These are phyloP conservation scores for Fraxinus dipetala DNA, from an alignment of 305 asterid species.

Conservation along the genomic window DNA sequence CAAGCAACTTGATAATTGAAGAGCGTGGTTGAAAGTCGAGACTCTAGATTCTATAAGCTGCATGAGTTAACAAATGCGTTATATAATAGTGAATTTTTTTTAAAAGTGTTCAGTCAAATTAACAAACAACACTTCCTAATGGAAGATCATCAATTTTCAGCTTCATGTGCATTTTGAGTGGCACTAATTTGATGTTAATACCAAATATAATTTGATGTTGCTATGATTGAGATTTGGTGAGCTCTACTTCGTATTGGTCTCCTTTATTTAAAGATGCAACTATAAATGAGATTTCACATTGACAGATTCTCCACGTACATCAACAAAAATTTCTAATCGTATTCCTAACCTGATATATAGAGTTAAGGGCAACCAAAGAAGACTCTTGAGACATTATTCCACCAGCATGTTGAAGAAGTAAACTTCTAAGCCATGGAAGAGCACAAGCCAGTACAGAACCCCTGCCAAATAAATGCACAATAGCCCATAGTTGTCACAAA, in stretches of 20 bases:
- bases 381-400: constrained; percentile 89
- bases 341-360: constrained; percentile 71
- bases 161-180: background rate
- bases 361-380: constrained; percentile 66
- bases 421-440: constrained; percentile 84
- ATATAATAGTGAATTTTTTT: background rate
- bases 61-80: constrained; percentile 15
- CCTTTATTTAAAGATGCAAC: background rate
- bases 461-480: constrained; percentile 41
- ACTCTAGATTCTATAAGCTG: constrained; percentile 88
- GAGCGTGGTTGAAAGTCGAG: constrained; percentile 56
- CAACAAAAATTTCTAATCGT: background rate
- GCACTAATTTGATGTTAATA: background rate
- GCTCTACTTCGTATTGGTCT: background rate
- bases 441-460: constrained; percentile 89
- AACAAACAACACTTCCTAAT: background rate
- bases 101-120: background rate
- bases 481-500: background rate
- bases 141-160: background rate
- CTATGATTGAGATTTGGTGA: background rate
- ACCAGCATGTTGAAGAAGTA: constrained; percentile 83
- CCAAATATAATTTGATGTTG: background rate
- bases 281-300: background rate
- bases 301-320: background rate
- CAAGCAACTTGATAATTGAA: constrained; percentile 64